phyloP scores from a whole-genome alignment of 768 basidiomycete genomes.

The Pleurotus citrinopileatus region DNA sequence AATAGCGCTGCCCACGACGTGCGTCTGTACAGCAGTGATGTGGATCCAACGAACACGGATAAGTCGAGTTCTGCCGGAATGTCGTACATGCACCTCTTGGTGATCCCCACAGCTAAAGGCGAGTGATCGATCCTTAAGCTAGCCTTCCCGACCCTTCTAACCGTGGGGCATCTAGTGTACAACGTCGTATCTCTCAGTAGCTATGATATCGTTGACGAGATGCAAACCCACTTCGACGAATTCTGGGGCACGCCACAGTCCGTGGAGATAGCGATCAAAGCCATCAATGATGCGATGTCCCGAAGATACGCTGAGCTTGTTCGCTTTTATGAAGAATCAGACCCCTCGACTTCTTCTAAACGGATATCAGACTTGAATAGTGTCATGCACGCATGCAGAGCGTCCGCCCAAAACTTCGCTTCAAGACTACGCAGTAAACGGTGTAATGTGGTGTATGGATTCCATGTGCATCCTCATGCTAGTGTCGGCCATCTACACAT shows the following conservation, averaged over 20 bases:
- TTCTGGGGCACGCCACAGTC: background rate
- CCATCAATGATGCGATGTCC: background rate
- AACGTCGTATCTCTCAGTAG: background rate
- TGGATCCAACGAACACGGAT: background rate
- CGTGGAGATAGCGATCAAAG: background rate
- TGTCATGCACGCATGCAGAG: background rate
- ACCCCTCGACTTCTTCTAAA: background rate
- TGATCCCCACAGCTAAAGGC: constrained; percentile 3
- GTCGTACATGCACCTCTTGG: constrained; percentile 6
- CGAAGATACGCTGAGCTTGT: background rate
- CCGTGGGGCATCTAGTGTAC: background rate
- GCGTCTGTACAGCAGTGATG: background rate
- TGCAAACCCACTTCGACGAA: background rate
- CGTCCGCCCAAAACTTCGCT: background rate
- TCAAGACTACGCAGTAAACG: background rate
- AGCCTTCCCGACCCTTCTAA: background rate
- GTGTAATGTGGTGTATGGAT: background rate
- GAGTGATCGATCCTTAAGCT: background rate
- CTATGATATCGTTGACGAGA: background rate
- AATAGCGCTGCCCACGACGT: constrained; percentile 3
- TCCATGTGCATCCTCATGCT: constrained; percentile 5
- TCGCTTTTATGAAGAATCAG: background rate
- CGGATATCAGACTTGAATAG: background rate
- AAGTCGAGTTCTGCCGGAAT: constrained; percentile 1
- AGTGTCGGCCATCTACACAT: constrained; percentile 6